phyloP scores from a whole-genome alignment of 164 flowering plant species.

The Berberis thunbergii region DNA sequence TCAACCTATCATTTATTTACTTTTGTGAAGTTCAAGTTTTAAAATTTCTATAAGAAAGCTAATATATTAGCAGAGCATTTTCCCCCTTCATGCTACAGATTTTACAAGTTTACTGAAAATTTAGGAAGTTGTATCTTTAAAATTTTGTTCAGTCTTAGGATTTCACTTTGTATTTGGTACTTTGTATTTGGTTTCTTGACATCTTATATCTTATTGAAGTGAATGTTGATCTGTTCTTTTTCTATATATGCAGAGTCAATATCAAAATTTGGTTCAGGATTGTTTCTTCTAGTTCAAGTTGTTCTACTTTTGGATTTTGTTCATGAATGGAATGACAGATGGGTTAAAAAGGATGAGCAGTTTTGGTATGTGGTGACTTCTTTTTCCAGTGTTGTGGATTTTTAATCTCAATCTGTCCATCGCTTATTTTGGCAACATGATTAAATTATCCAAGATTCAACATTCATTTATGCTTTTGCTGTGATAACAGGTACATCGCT shows the following conservation, averaged over 20 bases:
- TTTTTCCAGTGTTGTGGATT: not conserved
- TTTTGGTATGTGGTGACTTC: conserved; percentile 61
- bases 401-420: no score
- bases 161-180: not conserved
- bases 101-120: no score
- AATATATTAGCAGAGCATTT: no score
- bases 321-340: conserved; percentile 92
- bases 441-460: not conserved
- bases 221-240: not conserved
- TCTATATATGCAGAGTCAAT: conserved; percentile 52
- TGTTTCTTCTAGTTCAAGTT: conserved; percentile 98
- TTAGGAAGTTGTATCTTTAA: no score
- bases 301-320: conserved; percentile 96
- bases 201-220: not conserved
- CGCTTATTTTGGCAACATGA: not conserved
- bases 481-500: conserved; percentile 60
- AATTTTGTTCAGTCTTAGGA: not conserved
- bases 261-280: conserved; percentile 92
- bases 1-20: no score
- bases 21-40: no score
- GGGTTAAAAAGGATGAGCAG: conserved; percentile 94
- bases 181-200: no score
- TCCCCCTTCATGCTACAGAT: no score
- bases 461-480: not conserved
- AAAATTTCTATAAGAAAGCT: no score